Percentiles rank a stretch among this genome's conserved stretches.
Conservation (phyloP, 306 rosid species). For the Luffa aegyptiaca region DNA sequence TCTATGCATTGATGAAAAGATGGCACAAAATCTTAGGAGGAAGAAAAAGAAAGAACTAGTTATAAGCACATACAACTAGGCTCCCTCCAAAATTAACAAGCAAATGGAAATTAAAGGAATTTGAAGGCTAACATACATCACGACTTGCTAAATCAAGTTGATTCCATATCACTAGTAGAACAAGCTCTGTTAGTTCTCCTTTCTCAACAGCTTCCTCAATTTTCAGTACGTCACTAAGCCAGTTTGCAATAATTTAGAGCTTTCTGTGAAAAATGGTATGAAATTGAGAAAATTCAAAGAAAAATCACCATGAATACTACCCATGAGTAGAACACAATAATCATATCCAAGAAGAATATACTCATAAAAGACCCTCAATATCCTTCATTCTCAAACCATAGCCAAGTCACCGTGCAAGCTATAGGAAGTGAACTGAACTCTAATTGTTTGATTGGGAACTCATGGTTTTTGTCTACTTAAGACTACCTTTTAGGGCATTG, state of each 20-base stretch:
- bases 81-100: background rate
- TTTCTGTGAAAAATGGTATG: background rate
- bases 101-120: background rate
- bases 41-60: slow-evolving; percentile 8
- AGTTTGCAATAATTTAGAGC: background rate
- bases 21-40: background rate
- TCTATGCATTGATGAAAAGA: slow-evolving; percentile 44
- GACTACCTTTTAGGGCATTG: background rate
- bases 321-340: background rate
- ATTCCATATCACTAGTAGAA: slow-evolving; percentile 89
- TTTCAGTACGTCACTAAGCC: slow-evolving; percentile 9
- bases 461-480: background rate
- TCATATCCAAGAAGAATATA: background rate
- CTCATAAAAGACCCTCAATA: background rate
- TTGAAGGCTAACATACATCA: slow-evolving; percentile 57
- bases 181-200: slow-evolving; percentile 91
- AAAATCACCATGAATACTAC: background rate
- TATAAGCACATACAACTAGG: background rate
- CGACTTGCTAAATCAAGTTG: slow-evolving; percentile 94
- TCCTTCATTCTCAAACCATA: background rate
- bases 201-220: slow-evolving; percentile 91
- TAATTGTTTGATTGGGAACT: background rate
- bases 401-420: background rate
- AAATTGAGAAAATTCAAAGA: background rate
- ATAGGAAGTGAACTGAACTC: background rate